Conservation (phyloP, 31 red algal genomes). For the Porphyra umbilicalis region DNA sequence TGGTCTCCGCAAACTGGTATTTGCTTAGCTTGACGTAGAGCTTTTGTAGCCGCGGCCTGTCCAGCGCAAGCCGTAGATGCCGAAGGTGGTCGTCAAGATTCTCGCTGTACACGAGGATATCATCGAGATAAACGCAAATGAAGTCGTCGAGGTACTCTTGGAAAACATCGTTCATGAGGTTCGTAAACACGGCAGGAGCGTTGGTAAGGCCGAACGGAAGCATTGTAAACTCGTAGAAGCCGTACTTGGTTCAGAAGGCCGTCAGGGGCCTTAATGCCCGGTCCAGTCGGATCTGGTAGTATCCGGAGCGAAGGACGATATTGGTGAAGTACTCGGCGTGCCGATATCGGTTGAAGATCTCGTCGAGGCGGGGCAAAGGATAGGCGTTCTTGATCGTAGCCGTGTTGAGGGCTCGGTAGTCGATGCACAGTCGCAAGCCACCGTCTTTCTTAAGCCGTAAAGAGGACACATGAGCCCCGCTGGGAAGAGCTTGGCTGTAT, state of each 20-base stretch:
- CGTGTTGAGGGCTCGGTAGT: constrained; percentile 34
- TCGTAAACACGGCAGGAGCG: background rate
- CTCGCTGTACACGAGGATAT: constrained; percentile 39
- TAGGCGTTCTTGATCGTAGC: constrained; percentile 28
- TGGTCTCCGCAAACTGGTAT: constrained; percentile 7
- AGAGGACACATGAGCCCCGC: constrained; percentile 27
- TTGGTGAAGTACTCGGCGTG: constrained; percentile 11
- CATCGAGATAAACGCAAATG: constrained; percentile 18
- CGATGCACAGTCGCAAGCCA: constrained; percentile 11
- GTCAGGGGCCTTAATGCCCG: constrained; percentile 9
- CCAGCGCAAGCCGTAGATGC: constrained; percentile 1
- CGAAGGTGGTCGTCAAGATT: constrained; percentile 8
- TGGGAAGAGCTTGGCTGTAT: constrained; percentile 44
- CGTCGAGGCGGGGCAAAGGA: constrained; percentile 22
- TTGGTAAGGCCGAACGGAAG: constrained; percentile 26
- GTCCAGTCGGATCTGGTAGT: constrained; percentile 12
- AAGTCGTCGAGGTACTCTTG: constrained; percentile 12
- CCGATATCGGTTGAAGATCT: constrained; percentile 17
- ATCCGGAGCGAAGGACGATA: constrained; percentile 11
- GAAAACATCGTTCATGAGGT: constrained; percentile 1
- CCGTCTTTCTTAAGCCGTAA: constrained; percentile 18
- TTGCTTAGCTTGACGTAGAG: constrained; percentile 20
- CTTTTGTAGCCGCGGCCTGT: constrained; percentile 13
- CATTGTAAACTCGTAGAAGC: constrained; percentile 14
- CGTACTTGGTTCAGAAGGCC: constrained; percentile 14